Conservation (phyloP, 305 asterid species). For the Solanum aculeatissimum region DNA sequence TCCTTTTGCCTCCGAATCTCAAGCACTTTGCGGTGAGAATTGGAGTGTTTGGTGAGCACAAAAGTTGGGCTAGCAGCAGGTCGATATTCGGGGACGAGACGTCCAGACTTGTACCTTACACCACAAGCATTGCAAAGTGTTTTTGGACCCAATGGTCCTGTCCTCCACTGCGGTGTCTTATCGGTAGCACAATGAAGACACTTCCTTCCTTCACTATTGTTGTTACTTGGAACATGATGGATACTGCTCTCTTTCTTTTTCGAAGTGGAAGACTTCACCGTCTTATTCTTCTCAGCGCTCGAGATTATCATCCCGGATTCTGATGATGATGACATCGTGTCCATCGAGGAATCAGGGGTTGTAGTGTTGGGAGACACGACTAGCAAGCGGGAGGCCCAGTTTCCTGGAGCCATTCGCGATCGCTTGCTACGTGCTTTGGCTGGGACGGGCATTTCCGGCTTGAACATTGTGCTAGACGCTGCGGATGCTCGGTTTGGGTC, state of each 20-base stretch:
- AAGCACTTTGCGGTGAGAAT: slow-evolving; percentile 71
- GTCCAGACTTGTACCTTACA: slow-evolving; percentile 74
- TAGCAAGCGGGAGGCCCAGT: slow-evolving; percentile 68
- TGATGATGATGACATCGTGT: slow-evolving; percentile 28
- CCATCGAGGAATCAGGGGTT: neutral
- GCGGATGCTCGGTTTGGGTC: slow-evolving; percentile 23
- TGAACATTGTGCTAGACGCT: neutral
- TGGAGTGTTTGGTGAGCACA: slow-evolving; percentile 60
- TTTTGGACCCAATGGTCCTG: slow-evolving; percentile 90
- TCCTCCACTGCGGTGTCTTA: slow-evolving; percentile 91
- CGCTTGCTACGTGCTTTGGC: slow-evolving; percentile 90
- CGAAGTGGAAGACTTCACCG: slow-evolving; percentile 3
- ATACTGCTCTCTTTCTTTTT: slow-evolving; percentile 23
- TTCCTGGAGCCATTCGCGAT: slow-evolving; percentile 65
- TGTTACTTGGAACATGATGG: slow-evolving; percentile 6
- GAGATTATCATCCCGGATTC: slow-evolving; percentile 23
- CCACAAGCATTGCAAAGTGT: slow-evolving; percentile 88
- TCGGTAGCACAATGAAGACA: slow-evolving; percentile 87
- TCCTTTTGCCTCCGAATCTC: slow-evolving; percentile 81
- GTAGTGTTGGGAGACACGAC: slow-evolving; percentile 15
- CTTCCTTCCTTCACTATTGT: slow-evolving; percentile 38
- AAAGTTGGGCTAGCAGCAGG: slow-evolving; percentile 93
- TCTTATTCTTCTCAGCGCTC: slow-evolving; percentile 6
- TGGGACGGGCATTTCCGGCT: slow-evolving; percentile 48
- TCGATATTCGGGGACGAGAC: slow-evolving; percentile 79